A percentile compares a stretch with the other conserved stretches of the same genome.
Evolutionary conservation across 2,329 filamentous ascomycete species (phyloP).

Genomic region (Ophiocordyceps camponoti-floridani): DNA sequence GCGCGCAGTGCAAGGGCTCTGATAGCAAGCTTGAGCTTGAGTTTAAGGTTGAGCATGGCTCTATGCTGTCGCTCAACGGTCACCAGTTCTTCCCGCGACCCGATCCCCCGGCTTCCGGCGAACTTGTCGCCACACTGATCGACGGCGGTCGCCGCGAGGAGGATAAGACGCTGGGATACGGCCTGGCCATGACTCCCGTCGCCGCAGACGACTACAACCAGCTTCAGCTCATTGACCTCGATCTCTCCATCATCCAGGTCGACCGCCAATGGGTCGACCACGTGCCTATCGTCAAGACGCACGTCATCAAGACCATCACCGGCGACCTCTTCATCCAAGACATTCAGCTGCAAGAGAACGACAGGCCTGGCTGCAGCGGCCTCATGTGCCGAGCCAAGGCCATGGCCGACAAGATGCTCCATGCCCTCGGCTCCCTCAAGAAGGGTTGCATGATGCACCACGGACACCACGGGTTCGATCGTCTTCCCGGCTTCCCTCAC

Average conservation of each 20-base stretch:
- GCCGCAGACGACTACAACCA: slow-evolving; percentile 22
- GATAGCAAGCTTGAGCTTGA: slow-evolving; percentile 31
- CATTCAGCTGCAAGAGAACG: slow-evolving; percentile 19
- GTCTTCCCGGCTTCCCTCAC: neutral
- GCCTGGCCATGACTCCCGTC: slow-evolving; percentile 21
- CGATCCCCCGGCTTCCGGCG: slow-evolving; percentile 21
- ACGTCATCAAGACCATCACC: slow-evolving; percentile 39
- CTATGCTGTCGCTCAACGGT: slow-evolving; percentile 38
- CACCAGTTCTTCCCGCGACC: slow-evolving; percentile 40
- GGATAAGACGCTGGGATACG: slow-evolving; percentile 28
- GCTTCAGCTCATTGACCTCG: slow-evolving; percentile 28
- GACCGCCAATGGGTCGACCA: slow-evolving; percentile 34
- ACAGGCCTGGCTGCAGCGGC: slow-evolving; percentile 19
- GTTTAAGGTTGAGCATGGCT: slow-evolving; percentile 30
- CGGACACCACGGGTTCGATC: slow-evolving; percentile 4
- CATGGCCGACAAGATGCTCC: slow-evolving; percentile 11
- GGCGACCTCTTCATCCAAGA: slow-evolving; percentile 36
- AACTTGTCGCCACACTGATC: slow-evolving; percentile 26
- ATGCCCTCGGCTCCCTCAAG: slow-evolving; percentile 10
- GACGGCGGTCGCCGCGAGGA: slow-evolving; percentile 18
- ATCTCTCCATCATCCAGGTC: slow-evolving; percentile 42
- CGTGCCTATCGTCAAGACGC: slow-evolving; percentile 38
- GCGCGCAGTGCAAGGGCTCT: slow-evolving; percentile 31
- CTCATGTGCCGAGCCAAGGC: slow-evolving; percentile 32
- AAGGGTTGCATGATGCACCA: slow-evolving; percentile 3